Evolutionary conservation across 495 filamentous ascomycete genomes (phyloP), one percentile per base, ranked within the genome.

Genomic region (Aspergillus biplanus): DNA sequence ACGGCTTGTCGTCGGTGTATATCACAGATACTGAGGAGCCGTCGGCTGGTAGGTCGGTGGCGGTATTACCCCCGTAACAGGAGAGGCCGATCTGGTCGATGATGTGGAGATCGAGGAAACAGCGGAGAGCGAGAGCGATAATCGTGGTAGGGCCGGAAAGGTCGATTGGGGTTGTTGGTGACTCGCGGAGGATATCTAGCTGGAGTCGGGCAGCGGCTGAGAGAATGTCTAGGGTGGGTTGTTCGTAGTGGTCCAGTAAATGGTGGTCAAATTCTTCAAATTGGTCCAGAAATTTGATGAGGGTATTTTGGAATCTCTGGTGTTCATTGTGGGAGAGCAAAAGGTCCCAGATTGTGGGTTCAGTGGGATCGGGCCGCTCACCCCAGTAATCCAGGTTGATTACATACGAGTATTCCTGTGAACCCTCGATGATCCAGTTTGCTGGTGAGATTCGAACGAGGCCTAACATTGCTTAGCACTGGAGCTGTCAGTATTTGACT

Each of bases 371-470:
- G 8, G 7, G 4, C 15, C 37, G 4, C 5, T 8, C 6, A 8
- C 2, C 32, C 32, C 33, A 4, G n/a, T 46, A 32, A 46, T 44
- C 16, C 9, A 57, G 0, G 6, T 6, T 57, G 21, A 57, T 42
- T 32, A 46, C 21, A 32, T 44, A 42, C 6, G 18, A 13, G 39
- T 18, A 57, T 6, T 4, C 1, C 5, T 35, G 8, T 3, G 1
- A 15, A 33, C 32, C n/a, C n/a, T 54, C 9, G n/a, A 57, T 18
- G 16, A 4, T 9, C 57, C 57, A 59, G 46, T 27, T 59, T 9
- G 27, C 21, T 21, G 57, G 57, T 35, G 46, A 33, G 18, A 59
- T 39, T 33, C 57, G 57, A 16, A 21, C 27, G 46, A 50, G 16
- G 12, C 4, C 57, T 59, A 31, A 27, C n/a, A 32, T 44, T 33